A percentile compares a stretch with the other conserved stretches of the same genome.
These are phyloP conservation scores for Giardia duodenalis DNA, from an alignment of 208 protist genomes.

Conservation along the genomic window DNA sequence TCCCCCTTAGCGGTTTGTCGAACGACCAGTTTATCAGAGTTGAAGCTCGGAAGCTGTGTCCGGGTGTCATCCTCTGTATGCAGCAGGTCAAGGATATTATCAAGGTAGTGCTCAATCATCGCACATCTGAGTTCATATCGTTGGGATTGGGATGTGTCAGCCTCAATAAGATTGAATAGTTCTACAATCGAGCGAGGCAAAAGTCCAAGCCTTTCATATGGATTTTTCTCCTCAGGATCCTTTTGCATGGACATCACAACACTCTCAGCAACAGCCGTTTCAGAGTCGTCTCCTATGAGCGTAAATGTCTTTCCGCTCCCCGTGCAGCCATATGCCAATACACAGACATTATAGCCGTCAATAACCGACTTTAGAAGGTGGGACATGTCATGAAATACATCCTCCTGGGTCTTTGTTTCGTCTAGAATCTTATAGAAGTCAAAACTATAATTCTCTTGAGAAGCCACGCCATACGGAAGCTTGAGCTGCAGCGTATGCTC, in stretches of 20 bases:
- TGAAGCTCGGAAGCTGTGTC: background rate
- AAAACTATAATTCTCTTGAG: constrained; percentile 33
- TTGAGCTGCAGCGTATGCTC: background rate
- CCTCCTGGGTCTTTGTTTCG: constrained; percentile 45
- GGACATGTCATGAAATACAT: constrained; percentile 61
- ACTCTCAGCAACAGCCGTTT: constrained; percentile 40
- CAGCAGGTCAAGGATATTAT: constrained; percentile 4
- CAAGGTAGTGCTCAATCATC: background rate
- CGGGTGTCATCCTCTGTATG: background rate
- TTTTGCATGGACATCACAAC: no score
- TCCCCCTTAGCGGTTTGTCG: background rate
- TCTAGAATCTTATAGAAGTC: constrained; percentile 56
- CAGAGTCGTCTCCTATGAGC: constrained; percentile 48
- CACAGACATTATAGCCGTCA: constrained; percentile 60
- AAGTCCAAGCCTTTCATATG: background rate
- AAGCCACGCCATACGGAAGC: background rate
- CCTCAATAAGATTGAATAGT: background rate
- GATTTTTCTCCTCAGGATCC: background rate
- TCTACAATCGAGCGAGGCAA: constrained; percentile 17
- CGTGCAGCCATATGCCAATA: constrained; percentile 68
- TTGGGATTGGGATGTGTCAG: background rate
- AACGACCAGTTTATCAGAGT: background rate
- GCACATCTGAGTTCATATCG: background rate
- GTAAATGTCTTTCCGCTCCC: constrained; percentile 64
- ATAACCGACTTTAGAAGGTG: constrained; percentile 58